These are phyloP conservation scores for Nannochloropsis oceanica DNA, from an alignment of 108 stramenopile species.

Conservation along the genomic window DNA sequence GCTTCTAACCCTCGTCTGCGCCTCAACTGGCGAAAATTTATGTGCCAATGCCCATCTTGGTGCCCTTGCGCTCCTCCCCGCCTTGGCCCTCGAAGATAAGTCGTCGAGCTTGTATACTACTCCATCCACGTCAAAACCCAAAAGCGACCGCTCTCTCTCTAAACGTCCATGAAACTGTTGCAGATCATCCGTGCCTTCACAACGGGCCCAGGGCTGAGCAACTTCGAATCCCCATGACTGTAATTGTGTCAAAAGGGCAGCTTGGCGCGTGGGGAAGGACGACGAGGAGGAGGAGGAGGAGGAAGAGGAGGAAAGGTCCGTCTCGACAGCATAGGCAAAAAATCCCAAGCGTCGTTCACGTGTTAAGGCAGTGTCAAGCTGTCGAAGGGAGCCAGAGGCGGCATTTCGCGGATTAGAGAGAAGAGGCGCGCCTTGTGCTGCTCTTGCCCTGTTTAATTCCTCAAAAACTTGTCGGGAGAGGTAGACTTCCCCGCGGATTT, in stretches of 20 bases:
- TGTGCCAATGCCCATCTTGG: constrained; percentile 71
- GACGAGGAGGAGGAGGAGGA: neutral
- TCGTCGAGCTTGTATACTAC: constrained; percentile 74
- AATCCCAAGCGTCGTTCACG: constrained; percentile 47
- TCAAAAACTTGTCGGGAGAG: constrained; percentile 23
- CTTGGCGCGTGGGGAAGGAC: neutral
- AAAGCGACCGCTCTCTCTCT: neutral
- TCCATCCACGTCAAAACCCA: constrained; percentile 70
- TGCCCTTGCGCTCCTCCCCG: constrained; percentile 49
- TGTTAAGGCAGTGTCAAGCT: constrained; percentile 43
- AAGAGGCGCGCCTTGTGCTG: constrained; percentile 4
- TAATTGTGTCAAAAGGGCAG: constrained; percentile 31
- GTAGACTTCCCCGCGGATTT: constrained; percentile 80
- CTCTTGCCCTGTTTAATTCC: constrained; percentile 2
- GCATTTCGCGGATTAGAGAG: constrained; percentile 81
- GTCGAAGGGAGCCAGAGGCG: constrained; percentile 69
- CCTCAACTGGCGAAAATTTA: constrained; percentile 54
- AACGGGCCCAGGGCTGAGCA: neutral
- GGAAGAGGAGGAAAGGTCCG: no score
- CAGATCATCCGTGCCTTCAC: neutral
- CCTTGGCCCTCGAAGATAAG: constrained; percentile 25
- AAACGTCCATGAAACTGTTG: neutral
- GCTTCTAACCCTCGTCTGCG: constrained; percentile 31
- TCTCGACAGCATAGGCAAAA: constrained; percentile 62
- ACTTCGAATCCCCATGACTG: constrained; percentile 25